phyloP scores from a whole-genome alignment of 1,139 yeast genomes.

The Debaryomyces nepalensis region DNA sequence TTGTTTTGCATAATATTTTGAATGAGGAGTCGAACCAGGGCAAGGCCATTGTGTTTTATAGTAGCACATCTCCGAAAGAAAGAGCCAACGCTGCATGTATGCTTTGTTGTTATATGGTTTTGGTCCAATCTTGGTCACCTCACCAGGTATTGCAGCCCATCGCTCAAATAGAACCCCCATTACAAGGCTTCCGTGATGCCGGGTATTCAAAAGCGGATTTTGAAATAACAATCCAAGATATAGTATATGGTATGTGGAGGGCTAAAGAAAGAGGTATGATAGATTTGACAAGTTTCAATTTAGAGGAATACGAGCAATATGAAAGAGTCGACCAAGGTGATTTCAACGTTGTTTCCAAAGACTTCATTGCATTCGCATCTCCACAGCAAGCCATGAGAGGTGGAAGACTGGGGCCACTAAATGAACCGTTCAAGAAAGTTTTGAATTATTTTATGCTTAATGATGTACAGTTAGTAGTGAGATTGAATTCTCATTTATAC shows the following conservation, averaged over 20 bases:
- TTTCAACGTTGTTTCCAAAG: slow-evolving; percentile 87
- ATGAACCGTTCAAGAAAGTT: slow-evolving; percentile 80
- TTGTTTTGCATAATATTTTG: slow-evolving; percentile 85
- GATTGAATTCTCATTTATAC: slow-evolving; percentile 89
- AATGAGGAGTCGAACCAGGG: slow-evolving; percentile 84
- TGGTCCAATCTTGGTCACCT: slow-evolving; percentile 97
- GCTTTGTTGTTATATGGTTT: slow-evolving; percentile 90
- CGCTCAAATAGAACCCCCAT: slow-evolving; percentile 90
- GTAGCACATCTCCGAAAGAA: slow-evolving; percentile 77
- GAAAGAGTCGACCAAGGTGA: slow-evolving; percentile 98
- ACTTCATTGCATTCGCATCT: slow-evolving; percentile 96
- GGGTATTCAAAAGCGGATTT: slow-evolving; percentile 96
- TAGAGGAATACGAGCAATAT: slow-evolving; percentile 91
- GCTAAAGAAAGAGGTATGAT: slow-evolving; percentile 94
- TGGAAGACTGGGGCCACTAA: slow-evolving; percentile 49
- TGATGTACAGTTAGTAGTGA: slow-evolving; percentile 85
- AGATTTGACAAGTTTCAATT: slow-evolving; percentile 83
- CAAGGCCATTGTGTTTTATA: slow-evolving; percentile 88
- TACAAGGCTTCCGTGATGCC: slow-evolving; percentile 94
- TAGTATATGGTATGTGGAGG: slow-evolving; percentile 96
- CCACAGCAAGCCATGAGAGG: slow-evolving; percentile 70
- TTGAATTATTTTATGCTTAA: slow-evolving; percentile 71
- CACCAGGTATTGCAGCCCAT: slow-evolving; percentile 96
- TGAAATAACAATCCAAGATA: slow-evolving; percentile 89
- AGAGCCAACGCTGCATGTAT: slow-evolving; percentile 95